phyloP scores from a whole-genome alignment of 768 basidiomycete species.

The Suillus placidus region DNA sequence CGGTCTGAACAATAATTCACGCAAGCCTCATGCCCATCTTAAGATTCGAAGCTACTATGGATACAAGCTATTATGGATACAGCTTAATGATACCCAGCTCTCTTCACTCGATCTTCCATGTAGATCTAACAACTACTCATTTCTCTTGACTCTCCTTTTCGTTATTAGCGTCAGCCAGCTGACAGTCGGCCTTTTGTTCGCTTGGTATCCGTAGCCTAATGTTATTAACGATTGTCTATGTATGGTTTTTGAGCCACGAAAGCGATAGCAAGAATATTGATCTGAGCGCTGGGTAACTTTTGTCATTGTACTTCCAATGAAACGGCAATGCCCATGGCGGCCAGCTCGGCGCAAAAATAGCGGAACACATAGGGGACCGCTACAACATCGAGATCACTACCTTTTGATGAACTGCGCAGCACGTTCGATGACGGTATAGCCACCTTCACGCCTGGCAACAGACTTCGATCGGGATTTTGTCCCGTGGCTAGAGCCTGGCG shows the following conservation, averaged over 20 bases:
- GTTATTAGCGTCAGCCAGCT: constrained; percentile 7
- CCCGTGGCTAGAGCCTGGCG: constrained; percentile 63
- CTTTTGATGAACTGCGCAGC: constrained; percentile 58
- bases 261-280: not conserved
- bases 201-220: constrained; percentile 14
- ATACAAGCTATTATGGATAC: constrained; percentile 11
- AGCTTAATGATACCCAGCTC: constrained; percentile 10
- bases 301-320: constrained; percentile 72
- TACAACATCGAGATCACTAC: constrained; percentile 89
- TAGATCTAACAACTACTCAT: constrained; percentile 8
- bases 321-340: constrained; percentile 97
- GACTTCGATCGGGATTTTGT: constrained; percentile 43
- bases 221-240: constrained; percentile 18
- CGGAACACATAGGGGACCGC: constrained; percentile 96
- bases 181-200: constrained; percentile 6
- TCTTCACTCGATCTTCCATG: constrained; percentile 4
- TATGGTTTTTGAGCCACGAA: constrained; percentile 19
- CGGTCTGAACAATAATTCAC: not conserved
- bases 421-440: constrained; percentile 70
- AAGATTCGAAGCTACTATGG: constrained; percentile 6
- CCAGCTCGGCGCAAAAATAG: constrained; percentile 92
- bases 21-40: constrained; percentile 2
- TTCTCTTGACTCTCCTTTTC: constrained; percentile 3
- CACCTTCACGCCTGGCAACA: constrained; percentile 58
- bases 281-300: not conserved